Evolutionary conservation across 257 asterid species (phyloP), one percentile per base, ranked within the genome.

Genomic region (Leptodermis oblonga): DNA sequence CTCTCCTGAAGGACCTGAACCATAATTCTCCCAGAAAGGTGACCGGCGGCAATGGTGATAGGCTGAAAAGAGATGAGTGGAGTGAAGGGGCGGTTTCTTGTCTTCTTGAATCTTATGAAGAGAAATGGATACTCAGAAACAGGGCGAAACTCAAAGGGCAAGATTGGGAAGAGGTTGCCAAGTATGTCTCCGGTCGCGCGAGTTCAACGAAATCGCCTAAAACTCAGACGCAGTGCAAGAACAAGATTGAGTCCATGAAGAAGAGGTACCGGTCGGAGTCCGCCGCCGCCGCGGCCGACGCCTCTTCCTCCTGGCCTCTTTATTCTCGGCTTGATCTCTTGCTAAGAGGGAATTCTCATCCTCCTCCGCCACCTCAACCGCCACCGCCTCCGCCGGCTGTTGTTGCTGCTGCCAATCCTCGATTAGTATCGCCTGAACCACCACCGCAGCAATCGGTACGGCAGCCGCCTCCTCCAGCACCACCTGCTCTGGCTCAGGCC

Each of bases 191-290:
- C 1, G 73, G 66, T 12, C 81, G 96, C 62, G 79, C 69, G 2
- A 34, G 43, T 49, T 68, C 76, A 3, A 75, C 82, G 1, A 86
- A 80, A 73, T 83, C 92, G 22, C 70, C 87, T 0, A 90, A 90
- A 67, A 88, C 97, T 48, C 97, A 85, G 74, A 88, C 97, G 7
- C 97, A 90, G 85, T 90, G 96, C 65, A 90, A 90, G 85, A 90
- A 90, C 80, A 90, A 90, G 83, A 90, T 90, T 48, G 97, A 90
- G 84, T 90, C 97, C 6, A 90, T 90, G 97, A 90, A 90, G 95
- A 90, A 90, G 75, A 72, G 97, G 84, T 90, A 90, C 71, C 80
- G 97, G 67, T 90, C 95, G 14, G 97, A 90, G 76, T 85, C 97
- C 17, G 87, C 90, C 14, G 81, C 82, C 1, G 74, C 88, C 3